Evolutionary conservation across 1,139 yeast genomes (phyloP).

Genomic region (Nematodospora anomalae): DNA sequence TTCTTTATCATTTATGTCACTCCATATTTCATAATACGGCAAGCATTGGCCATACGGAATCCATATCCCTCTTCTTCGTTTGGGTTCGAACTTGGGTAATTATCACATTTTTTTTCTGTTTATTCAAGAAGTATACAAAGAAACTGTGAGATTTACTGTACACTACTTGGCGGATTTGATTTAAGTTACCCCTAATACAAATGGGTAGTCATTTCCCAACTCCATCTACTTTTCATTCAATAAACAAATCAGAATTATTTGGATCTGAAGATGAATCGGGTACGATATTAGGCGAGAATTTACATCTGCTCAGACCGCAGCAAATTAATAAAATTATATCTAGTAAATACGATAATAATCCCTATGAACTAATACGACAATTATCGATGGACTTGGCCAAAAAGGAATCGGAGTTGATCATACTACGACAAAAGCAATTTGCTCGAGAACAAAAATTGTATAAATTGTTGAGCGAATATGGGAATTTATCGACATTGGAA

Average conservation of each 20-base stretch:
- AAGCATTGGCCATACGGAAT: no score
- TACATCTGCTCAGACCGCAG: slow-evolving; percentile 29
- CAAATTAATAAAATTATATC: slow-evolving; percentile 34
- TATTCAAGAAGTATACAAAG: no score
- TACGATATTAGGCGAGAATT: slow-evolving; percentile 17
- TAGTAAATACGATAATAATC: slow-evolving; percentile 37
- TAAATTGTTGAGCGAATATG: slow-evolving; percentile 43
- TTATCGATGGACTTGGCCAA: slow-evolving; percentile 49
- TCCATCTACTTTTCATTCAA: not conserved
- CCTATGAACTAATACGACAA: slow-evolving; percentile 45
- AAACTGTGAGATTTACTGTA: no score
- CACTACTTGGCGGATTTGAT: no score
- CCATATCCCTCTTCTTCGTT: no score
- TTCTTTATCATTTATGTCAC: not conserved
- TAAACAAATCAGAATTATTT: not conserved
- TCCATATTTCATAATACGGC: no score
- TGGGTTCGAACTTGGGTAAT: not conserved
- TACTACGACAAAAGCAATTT: slow-evolving; percentile 41
- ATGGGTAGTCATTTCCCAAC: not conserved
- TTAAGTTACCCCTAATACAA: no score
- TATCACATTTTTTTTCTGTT: no score
- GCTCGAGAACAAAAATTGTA: slow-evolving; percentile 42
- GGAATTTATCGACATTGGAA: slow-evolving; percentile 43
- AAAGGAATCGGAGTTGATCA: slow-evolving; percentile 47
- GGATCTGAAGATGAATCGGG: not conserved